A percentile compares a stretch with the other conserved stretches of the same genome.
Conservation (phyloP, 768 basidiomycete genomes). For the Tulasnella sp. region DNA sequence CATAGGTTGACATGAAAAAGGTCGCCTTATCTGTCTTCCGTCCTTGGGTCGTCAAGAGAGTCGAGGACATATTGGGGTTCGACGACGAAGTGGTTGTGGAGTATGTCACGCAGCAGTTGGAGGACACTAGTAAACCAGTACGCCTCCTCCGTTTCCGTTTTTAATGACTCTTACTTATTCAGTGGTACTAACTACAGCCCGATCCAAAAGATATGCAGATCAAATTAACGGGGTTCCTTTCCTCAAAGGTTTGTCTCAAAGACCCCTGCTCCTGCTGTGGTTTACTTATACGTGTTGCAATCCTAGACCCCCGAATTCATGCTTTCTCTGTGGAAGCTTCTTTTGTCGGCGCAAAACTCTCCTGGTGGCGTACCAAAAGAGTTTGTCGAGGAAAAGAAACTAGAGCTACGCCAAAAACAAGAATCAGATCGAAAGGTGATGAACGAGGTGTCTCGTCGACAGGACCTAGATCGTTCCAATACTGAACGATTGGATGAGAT, state of each 20-base stretch:
- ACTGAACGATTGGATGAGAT: slow-evolving; percentile 55
- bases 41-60: slow-evolving; percentile 91
- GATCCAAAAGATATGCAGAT: slow-evolving; percentile 97
- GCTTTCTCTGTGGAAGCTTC: slow-evolving; percentile 73
- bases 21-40: slow-evolving; percentile 85
- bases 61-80: slow-evolving; percentile 78
- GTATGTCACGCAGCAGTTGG: slow-evolving; percentile 88
- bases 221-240: slow-evolving; percentile 83
- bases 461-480: slow-evolving; percentile 48
- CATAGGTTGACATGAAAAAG: slow-evolving; percentile 85
- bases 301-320: slow-evolving; percentile 64
- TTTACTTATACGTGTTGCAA: no score
- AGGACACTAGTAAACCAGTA: slow-evolving; percentile 75
- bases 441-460: slow-evolving; percentile 49
- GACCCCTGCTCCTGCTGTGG: background rate
- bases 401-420: slow-evolving; percentile 56
- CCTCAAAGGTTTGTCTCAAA: slow-evolving; percentile 37
- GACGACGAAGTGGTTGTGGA: slow-evolving; percentile 97
- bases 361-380: slow-evolving; percentile 81
- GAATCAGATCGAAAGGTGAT: slow-evolving; percentile 30
- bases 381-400: slow-evolving; percentile 86
- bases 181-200: slow-evolving; percentile 37
- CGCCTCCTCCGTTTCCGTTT: slow-evolving; percentile 22
- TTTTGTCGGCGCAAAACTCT: slow-evolving; percentile 87
- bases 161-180: background rate